These are phyloP conservation scores for Thielaviopsis ethacetica DNA, from an alignment of 2,329 filamentous ascomycete species.

Conservation along the genomic window DNA sequence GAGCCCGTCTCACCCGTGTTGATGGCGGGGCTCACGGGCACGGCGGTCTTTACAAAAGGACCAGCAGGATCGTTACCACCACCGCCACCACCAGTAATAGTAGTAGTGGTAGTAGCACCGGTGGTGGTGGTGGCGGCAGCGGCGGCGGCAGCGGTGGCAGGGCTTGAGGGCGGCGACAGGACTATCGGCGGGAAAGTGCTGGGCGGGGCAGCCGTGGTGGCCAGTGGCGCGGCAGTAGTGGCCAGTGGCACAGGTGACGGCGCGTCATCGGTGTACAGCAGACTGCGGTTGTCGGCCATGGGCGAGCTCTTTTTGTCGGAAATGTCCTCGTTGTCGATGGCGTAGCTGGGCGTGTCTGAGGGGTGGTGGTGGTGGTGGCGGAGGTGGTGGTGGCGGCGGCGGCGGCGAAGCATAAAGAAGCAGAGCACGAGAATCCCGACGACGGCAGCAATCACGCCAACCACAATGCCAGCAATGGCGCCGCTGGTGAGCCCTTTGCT, in stretches of 20 bases:
- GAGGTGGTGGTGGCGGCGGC: conserved; percentile 18
- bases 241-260: conserved; percentile 9
- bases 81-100: too few relatives aligned
- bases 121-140: too few relatives aligned
- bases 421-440: conserved; percentile 23
- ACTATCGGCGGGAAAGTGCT: too few relatives aligned
- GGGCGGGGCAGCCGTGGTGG: conserved; percentile 7
- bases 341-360: conserved; percentile 21
- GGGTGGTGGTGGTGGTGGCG: conserved; percentile 13
- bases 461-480: conserved; percentile 31
- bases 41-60: too few relatives aligned
- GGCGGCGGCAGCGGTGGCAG: too few relatives aligned
- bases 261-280: conserved; percentile 28
- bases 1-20: conserved; percentile 14
- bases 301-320: conserved; percentile 16
- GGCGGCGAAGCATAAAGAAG: conserved; percentile 29
- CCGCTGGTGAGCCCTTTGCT: conserved; percentile 22
- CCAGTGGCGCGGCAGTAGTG: neutral
- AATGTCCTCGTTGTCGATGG: conserved; percentile 30
- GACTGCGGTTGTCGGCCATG: conserved; percentile 20
- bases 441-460: conserved; percentile 25
- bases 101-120: too few relatives aligned
- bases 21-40: too few relatives aligned
- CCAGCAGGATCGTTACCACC: too few relatives aligned
- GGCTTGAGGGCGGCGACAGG: too few relatives aligned